Evolutionary conservation across 768 basidiomycete species (phyloP), one percentile per base, ranked within the genome.

Genomic region (Boletus rubroflammeus): DNA sequence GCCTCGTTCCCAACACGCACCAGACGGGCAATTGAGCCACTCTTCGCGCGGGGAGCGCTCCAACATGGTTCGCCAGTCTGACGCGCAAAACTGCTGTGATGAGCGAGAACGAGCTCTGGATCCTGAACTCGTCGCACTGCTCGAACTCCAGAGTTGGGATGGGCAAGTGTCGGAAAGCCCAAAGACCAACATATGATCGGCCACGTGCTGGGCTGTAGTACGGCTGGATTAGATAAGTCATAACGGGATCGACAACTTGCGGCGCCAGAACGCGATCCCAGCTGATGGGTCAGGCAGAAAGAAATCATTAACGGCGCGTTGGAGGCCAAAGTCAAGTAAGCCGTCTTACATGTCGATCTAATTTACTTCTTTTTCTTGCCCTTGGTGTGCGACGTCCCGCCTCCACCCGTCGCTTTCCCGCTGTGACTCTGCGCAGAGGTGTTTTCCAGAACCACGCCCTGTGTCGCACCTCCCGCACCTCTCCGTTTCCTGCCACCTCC

Each of bases 321-420:
- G 51, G 31, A 53, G 50, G 46, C 38, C 40, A 58, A 53, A 64
- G 49, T 51, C 62, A 51, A 58, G 35, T 26, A 55, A 50, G 53
- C 54, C 17, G 54, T 51, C 62, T 63, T 49, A 60, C 63, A 62
- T 51, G 59, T 58, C 32, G 44, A 54, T 56, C 63, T 70, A 63
- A 68, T 64, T 68, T 78, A 86, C 74, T 81, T 85, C 73, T 80
- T 85, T 76, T 85, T 88, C 76, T 84, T 88, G 47, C 81, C 78
- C 67, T 84, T 88, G 47, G 70, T 67, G 41, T 71, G 72, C 34
- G 67, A 68, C 34, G 62, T 15, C 38, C 63, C 66, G 10, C 77
- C 75, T 50, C 75, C 75, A 41, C 75, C 69, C 29, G 62, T 54
- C 50, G 65, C 52, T 54, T 62, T 73, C 62, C 76, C 78, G 35